Base-by-base conservation (phyloP, 2,329 filamentous ascomycete species). In the Fusarium illudens region DNA sequence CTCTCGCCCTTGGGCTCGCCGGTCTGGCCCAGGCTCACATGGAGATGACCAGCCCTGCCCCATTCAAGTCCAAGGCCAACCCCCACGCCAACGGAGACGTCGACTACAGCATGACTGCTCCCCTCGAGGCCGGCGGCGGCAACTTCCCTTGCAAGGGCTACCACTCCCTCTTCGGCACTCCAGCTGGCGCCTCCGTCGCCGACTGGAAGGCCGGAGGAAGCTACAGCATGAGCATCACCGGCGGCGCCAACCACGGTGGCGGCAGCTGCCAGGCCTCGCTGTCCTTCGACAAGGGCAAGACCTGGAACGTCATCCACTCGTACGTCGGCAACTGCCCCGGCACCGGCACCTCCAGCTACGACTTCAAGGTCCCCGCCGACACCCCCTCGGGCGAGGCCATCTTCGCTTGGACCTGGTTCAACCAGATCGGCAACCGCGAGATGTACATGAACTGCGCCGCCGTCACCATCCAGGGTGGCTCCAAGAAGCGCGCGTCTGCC, bases 371-470 rank as follows among this genome's bases (percentile, higher is more conserved):
- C 30, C 92, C 92, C 9, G 77, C 79, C 3, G 87, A 90, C 68
- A 87, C 88, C 1, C 87, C 88, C n/a, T 74, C 79, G 63, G 82
- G 79, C 78, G 86, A 89, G 32, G 90, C 88, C 60, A 77, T 94
- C 44, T 86, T 94, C 52, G 88, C 89, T 34, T 95, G 92, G 92
- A 89, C 88, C 25, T 92, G 90, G 90, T 90, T 92, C 81, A 93
- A 93, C 82, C 82, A 88, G 68, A 79, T 91, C 37, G 92, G 92
- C 25, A 94, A 94, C 80, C 86, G 92, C 49, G 92, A 95, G 77
- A 92, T 92, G 87, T 96, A 96, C 85, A 93, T 93, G 90, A 93
- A 93, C 80, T 96, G 92, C 75, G 92, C 92, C 8, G 83, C 86
- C 53, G 86, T 94, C 71, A 87, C 86, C 65, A 89, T 94, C 75